These are phyloP conservation scores for Penicillium sclerotiorum DNA, from an alignment of 2,329 filamentous ascomycete species.

Conservation along the genomic window DNA sequence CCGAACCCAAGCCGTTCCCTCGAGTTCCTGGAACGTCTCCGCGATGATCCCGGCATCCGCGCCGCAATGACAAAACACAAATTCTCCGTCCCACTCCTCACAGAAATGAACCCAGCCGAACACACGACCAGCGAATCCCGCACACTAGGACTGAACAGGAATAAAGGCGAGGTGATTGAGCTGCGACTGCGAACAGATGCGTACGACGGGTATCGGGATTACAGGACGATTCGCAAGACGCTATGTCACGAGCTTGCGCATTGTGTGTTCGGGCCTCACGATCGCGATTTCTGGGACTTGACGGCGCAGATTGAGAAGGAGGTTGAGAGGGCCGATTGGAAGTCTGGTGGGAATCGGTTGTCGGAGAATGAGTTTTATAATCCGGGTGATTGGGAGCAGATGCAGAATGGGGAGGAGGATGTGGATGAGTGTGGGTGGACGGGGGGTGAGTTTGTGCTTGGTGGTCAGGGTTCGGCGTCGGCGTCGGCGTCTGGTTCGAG, in stretches of 20 bases:
- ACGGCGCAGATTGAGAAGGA: constrained; percentile 86
- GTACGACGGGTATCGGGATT: constrained; percentile 91
- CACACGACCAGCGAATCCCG: constrained; percentile 82
- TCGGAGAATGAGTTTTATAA: constrained; percentile 62
- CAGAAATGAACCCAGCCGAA: constrained; percentile 89
- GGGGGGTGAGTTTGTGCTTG: constrained; percentile 76
- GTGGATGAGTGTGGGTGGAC: constrained; percentile 76
- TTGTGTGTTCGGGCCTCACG: constrained; percentile 83
- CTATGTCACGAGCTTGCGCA: constrained; percentile 95
- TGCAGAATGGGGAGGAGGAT: constrained; percentile 52
- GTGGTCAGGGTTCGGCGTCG: constrained; percentile 50
- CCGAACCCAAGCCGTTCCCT: constrained; percentile 73
- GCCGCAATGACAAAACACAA: constrained; percentile 80
- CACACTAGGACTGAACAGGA: constrained; percentile 84
- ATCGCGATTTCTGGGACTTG: constrained; percentile 85
- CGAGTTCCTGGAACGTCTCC: constrained; percentile 72
- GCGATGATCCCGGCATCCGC: constrained; percentile 82
- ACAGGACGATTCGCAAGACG: constrained; percentile 86
- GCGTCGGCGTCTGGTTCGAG: constrained; percentile 26
- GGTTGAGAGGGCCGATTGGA: constrained; percentile 80
- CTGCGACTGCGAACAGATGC: constrained; percentile 88
- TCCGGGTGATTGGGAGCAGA: constrained; percentile 57
- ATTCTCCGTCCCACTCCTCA: constrained; percentile 82
- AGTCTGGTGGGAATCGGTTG: constrained; percentile 66
- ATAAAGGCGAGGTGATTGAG: constrained; percentile 87